Conservation (phyloP, 495 filamentous ascomycete genomes). For the Xanthoparmelia taractica region DNA sequence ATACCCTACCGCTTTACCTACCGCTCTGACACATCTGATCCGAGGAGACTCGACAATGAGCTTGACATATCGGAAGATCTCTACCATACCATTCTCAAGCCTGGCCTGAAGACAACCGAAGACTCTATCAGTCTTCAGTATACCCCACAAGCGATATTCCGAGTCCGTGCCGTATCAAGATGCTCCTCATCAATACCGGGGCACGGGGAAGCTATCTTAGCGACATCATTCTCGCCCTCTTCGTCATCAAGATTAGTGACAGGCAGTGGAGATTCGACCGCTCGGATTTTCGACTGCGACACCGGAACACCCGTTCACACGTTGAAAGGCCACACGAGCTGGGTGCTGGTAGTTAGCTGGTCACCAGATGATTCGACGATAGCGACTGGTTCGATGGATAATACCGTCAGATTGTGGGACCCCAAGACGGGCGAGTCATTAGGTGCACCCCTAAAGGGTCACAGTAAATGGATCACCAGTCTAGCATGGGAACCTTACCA, state of each 20-base stretch:
- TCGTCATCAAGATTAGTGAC: conserved; percentile 76
- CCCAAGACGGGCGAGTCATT: conserved; percentile 69
- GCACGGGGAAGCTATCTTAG: conserved; percentile 86
- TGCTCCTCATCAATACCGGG: conserved; percentile 83
- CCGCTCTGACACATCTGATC: conserved; percentile 38
- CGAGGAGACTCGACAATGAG: conserved; percentile 46
- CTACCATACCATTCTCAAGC: conserved; percentile 56
- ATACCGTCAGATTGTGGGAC: conserved; percentile 85
- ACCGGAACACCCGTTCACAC: conserved; percentile 86
- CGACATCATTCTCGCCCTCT: conserved; percentile 78
- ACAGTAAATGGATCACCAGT: conserved; percentile 83
- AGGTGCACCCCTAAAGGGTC: conserved; percentile 74
- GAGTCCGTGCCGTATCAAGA: conserved; percentile 82
- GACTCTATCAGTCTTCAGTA: conserved; percentile 69
- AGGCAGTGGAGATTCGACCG: conserved; percentile 86
- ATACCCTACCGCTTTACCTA: conserved; percentile 85
- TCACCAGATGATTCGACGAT: conserved; percentile 74
- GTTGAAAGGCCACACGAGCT: conserved; percentile 85
- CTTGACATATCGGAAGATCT: conserved; percentile 60
- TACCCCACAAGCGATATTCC: conserved; percentile 90
- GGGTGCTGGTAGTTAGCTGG: conserved; percentile 84
- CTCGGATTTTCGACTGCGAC: conserved; percentile 91
- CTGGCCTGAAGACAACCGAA: conserved; percentile 52
- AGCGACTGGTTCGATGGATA: conserved; percentile 92
- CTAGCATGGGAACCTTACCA: conserved; percentile 95